phyloP scores from a whole-genome alignment of 305 asterid genomes.

The Fraxinus angustifolia region DNA sequence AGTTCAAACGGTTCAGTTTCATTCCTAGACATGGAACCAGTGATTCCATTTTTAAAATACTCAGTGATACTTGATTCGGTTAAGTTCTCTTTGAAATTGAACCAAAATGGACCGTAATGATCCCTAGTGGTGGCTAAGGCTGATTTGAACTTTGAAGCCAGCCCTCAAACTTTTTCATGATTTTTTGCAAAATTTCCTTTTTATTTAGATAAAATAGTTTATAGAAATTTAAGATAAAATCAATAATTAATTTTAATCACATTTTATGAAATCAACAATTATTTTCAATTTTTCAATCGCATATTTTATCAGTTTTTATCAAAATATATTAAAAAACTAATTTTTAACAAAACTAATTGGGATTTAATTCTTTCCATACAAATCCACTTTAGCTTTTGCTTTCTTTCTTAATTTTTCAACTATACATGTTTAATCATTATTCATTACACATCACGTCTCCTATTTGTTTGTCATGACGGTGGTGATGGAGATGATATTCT shows the following conservation, averaged over 20 bases:
- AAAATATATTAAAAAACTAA: too few species aligned
- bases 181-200: neutral
- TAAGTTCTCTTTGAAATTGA: too few species aligned
- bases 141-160: neutral
- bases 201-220: too few species aligned
- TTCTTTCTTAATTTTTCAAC: neutral
- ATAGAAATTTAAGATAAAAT: neutral
- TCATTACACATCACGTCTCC: neutral
- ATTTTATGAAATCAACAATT: too few species aligned
- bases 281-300: too few species aligned
- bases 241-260: too few species aligned
- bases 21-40: neutral
- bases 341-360: too few species aligned
- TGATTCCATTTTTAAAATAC: neutral
- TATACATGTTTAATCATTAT: neutral
- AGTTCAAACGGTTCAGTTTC: neutral
- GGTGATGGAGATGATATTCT: neutral
- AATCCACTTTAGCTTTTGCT: neutral
- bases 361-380: too few species aligned
- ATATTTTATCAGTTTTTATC: too few species aligned
- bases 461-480: neutral
- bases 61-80: neutral
- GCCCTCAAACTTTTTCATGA: neutral
- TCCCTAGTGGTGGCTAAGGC: neutral
- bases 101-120: neutral